Evolutionary conservation across 257 asterid species (phyloP).

Genomic region (Nicotiana tomentosiformis): DNA sequence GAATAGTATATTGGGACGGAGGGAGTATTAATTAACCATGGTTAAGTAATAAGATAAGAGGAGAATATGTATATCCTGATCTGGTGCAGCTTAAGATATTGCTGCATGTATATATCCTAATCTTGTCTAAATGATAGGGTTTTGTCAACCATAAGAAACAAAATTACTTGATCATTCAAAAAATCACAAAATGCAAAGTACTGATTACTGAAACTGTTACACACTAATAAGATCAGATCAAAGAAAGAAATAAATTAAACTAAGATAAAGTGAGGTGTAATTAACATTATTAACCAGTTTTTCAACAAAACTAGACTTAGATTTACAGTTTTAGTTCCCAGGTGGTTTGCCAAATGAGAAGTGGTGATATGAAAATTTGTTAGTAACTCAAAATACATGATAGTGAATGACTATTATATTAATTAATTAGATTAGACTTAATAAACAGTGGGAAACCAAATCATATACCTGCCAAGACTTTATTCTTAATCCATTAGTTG

Average conservation of each 20-base stretch:
- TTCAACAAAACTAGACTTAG: neutral
- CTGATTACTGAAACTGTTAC: neutral
- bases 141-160: neutral
- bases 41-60: too few species aligned
- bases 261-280: neutral
- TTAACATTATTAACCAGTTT: neutral
- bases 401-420: neutral
- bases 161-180: neutral
- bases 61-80: too few species aligned
- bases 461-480: conserved; percentile 86
- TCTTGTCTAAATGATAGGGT: too few species aligned
- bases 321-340: neutral
- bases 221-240: neutral
- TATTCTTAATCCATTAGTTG: conserved; percentile 86
- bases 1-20: too few species aligned
- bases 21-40: too few species aligned
- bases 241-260: neutral
- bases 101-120: too few species aligned
- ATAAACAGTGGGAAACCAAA: neutral
- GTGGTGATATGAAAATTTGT: neutral
- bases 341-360: neutral
- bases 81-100: too few species aligned
- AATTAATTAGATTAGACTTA: too few species aligned
- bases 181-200: neutral
- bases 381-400: neutral